Conservation (phyloP, 495 filamentous ascomycete species). For the Mytilinidion resinicola region DNA sequence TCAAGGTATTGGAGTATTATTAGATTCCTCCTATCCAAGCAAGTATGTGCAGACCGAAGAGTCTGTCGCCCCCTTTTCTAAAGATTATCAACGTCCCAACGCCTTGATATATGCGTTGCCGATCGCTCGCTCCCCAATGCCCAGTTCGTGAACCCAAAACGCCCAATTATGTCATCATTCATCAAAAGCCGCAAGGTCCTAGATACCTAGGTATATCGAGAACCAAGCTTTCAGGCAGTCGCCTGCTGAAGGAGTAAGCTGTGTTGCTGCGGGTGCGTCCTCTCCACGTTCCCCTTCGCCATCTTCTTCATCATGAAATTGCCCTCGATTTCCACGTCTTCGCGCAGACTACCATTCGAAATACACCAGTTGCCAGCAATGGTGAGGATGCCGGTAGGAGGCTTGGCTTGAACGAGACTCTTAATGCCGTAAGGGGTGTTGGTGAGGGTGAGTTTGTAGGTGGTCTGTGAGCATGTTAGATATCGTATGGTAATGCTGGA, state of each 20-base stretch:
- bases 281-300: slow-evolving; percentile 33
- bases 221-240: not conserved
- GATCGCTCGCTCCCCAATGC: no score
- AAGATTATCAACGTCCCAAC: no score
- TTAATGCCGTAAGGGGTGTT: slow-evolving; percentile 27
- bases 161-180: not conserved
- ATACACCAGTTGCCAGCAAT: slow-evolving; percentile 31
- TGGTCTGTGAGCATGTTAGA: slow-evolving; percentile 14
- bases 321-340: slow-evolving; percentile 31
- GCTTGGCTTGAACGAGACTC: slow-evolving; percentile 29
- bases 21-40: no score
- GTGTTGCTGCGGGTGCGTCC: slow-evolving; percentile 29
- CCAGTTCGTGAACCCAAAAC: no score
- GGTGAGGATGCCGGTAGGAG: slow-evolving; percentile 26
- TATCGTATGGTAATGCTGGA: not conserved
- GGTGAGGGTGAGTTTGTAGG: slow-evolving; percentile 29
- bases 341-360: slow-evolving; percentile 14
- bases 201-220: not conserved
- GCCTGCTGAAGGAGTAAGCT: slow-evolving; percentile 21
- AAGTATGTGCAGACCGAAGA: no score
- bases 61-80: no score
- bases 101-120: no score
- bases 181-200: not conserved
- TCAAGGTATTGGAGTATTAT: no score
- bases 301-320: slow-evolving; percentile 32